Evolutionary conservation across 768 basidiomycete species (phyloP), one percentile per base, ranked within the genome.

Genomic region (Russula emetica): DNA sequence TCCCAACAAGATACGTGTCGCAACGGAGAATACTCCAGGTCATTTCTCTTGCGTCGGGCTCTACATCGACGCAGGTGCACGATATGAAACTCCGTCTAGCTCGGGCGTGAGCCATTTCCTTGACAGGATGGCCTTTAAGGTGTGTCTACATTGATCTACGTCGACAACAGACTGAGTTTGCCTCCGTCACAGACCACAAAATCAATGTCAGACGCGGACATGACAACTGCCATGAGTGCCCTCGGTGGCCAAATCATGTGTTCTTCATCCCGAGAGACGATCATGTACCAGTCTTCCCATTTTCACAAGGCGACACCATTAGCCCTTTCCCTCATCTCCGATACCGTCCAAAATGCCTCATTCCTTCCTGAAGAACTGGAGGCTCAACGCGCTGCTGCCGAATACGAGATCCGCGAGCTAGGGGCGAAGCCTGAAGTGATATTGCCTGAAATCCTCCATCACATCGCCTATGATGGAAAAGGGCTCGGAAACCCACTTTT

Each of bases 281-380:
- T 98, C 72, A 92, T 97, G 90, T 99, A 98, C 73, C 97, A 98
- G 76, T 96, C 96, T 13, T 92, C 94, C 44, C 90, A 96, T 73
- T 95, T 94, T 71, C 86, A 93, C 68, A 79, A 85, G 65, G 85
- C 85, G 45, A 92, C 94, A 2, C 85, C 90, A 1, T 79, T 85
- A 8, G 93, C 94, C 13, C 73, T 99, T 55, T 88, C 89, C 30
- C 83, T 98, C 66, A 92, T 99, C 64, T 84, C 95, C 38, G 95
- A 98, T 74, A 96, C 95, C 18, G 86, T 92, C 55, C 80, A 88
- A 60, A 85, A 92, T 71, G 85, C 97, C 11, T 76, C 85, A 1
- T 86, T 97, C 73, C 74, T 82, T 22, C 75, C 78, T 0, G 90
- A 91, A 58, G 97, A 98, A 75, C 77, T 99, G 49, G 84, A 85